Evolutionary conservation across 371 early-diverging fungal genomes (phyloP), one percentile per base, ranked within the genome.

Genomic region (Mucor mucedo): DNA sequence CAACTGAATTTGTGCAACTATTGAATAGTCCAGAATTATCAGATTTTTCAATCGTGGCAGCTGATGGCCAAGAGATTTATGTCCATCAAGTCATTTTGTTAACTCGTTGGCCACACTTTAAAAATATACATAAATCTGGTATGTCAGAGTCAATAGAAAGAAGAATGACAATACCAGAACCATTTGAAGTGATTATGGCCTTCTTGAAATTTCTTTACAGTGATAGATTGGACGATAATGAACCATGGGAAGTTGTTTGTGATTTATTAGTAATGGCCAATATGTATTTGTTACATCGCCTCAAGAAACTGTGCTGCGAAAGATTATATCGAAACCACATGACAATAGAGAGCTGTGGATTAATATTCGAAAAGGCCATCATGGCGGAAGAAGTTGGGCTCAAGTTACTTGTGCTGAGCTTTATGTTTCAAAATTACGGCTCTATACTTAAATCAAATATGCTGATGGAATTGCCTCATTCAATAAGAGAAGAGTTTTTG

Each of bases 91-190:
- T 87, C 58, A 77, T 89, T n/a, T 68, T 89, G 2, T 68, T 83
- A 47, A 71, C 86, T 7, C 82, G 90, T 14, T 89, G 90, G 90
- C 83, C 88, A 1, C 85, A 87, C 60, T 89, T 88, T 61, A 62
- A 71, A 44, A 85, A 84, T 60, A 47, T 70, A 11, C 66, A 79
- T 58, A 77, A 79, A 40, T 80, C 83, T 0, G 88, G 87, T 29
- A 87, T 87, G 88, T 74, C 72, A 9, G 89, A 89, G 63, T 70
- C 85, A 11, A 69, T 79, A 38, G 65, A 72, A 21, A 75, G 70
- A 40, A 70, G 74, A 3, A 73, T 89, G 67, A 66, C 66, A 1
- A 73, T 89, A 13, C 83, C 83, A 1, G 90, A 88, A 41, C 72
- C 87, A 4, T 72, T 79, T 58, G 63, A 71, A 7, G 81, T 83